Evolutionary conservation across 164 flowering plant genomes (phyloP), one percentile per base, ranked within the genome.

Genomic region (Buxus sempervirens): DNA sequence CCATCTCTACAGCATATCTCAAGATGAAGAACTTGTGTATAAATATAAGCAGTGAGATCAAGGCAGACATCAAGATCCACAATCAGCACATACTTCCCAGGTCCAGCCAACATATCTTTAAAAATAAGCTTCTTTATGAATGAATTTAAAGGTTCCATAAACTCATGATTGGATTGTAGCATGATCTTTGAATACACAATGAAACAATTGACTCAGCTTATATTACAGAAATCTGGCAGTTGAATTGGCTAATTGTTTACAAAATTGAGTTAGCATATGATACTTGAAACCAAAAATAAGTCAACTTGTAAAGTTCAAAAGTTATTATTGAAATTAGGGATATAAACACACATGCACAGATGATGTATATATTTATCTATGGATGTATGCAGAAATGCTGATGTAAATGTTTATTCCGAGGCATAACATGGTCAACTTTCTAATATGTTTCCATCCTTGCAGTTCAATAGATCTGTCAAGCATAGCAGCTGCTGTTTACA

Each of bases 41-140:
- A 20, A 86, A 78, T 67, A 73, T 93, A 66, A 68, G 89, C 71
- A 83, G 69, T 72, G 98, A 93, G 76, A 93, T 93, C 64, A 86
- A 78, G 70, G 82, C 89, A 56, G 97, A 93, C 65, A 89, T 88
- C 68, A 87, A 89, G 79, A 93, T 93, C 65, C 91, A 89, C 77
- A 84, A 89, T 71, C 89, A 89, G 72, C 88, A 93, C 54, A 75
- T 93, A 75, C 87, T 93, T 59, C 98, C 98, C 4, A 93, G 98
- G 98, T 93, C 80, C 28, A 23, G 24, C n/a, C 27, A 24, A 49
- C 60, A 60, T n/a, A 54, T 76, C 73, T 36, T 56, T 53, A 41
- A 26, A 54, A 65, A 65, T 28, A 24, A 42, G 26, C 22, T 68
- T 58, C 9, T 18, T 10, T 18, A 36, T 54, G 27, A 23, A 19